A percentile compares a stretch with the other conserved stretches of the same genome.
Evolutionary conservation across 257 asterid genomes (phyloP).

Genomic region (Ballota nigra): DNA sequence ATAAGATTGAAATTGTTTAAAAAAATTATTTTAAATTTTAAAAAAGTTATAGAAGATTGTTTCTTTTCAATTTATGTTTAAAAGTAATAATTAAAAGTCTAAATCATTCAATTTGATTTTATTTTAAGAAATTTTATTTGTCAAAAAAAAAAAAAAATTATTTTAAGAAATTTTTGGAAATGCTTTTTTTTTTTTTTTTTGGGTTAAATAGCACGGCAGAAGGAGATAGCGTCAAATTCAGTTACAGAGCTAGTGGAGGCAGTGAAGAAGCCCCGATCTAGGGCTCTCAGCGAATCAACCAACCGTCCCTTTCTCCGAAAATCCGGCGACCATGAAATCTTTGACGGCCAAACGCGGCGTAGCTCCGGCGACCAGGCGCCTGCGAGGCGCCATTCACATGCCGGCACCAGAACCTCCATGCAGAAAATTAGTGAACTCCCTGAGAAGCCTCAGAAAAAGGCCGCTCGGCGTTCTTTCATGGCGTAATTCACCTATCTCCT

Average conservation of each 20-base stretch:
- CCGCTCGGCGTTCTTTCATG: slow-evolving; percentile 71
- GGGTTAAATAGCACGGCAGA: slow-evolving; percentile 62
- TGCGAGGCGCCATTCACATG: slow-evolving; percentile 83
- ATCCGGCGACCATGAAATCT: slow-evolving; percentile 47
- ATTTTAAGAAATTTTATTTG: too few species aligned
- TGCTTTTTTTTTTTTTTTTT: background rate
- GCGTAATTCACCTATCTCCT: slow-evolving; percentile 33
- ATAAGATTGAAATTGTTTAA: too few species aligned
- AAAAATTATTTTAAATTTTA: too few species aligned
- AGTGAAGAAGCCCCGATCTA: slow-evolving; percentile 70
- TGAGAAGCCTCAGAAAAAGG: slow-evolving; percentile 54
- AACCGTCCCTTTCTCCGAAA: slow-evolving; percentile 66
- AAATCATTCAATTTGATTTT: too few species aligned
- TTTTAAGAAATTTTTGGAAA: too few species aligned
- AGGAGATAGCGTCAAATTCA: slow-evolving; percentile 66
- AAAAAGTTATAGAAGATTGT: too few species aligned
- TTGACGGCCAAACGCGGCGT: slow-evolving; percentile 30
- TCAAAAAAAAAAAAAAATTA: too few species aligned
- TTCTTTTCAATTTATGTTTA: background rate
- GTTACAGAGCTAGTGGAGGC: slow-evolving; percentile 78
- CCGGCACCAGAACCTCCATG: slow-evolving; percentile 68
- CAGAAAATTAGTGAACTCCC: slow-evolving; percentile 70
- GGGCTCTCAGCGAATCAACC: slow-evolving; percentile 83
- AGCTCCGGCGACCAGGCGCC: slow-evolving; percentile 44
- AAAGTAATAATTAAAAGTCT: too few species aligned